Evolutionary conservation across 768 basidiomycete genomes (phyloP).

Genomic region (Suillus cothurnatus): DNA sequence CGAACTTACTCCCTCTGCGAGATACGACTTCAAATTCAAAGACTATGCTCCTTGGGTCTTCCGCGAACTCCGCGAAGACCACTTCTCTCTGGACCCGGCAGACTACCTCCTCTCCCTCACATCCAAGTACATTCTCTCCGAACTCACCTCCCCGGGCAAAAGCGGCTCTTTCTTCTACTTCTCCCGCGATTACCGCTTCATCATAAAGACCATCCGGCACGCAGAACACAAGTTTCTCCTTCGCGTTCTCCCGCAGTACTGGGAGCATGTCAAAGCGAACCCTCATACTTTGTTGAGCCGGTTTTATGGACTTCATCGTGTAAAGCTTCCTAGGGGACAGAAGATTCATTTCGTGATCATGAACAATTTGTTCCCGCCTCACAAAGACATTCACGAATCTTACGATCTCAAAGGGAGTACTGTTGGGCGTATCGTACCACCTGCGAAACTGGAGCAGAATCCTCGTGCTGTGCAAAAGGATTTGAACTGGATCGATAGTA

Average conservation of each 20-base stretch:
- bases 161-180: slow-evolving; percentile 99
- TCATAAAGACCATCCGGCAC: slow-evolving; percentile 98
- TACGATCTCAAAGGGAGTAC: slow-evolving; percentile 97
- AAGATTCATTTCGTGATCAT: slow-evolving; percentile 99
- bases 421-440: slow-evolving; percentile 84
- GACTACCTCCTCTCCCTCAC: slow-evolving; percentile 98
- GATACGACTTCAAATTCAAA: slow-evolving; percentile 99
- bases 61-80: slow-evolving; percentile 90
- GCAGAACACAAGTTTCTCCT: slow-evolving; percentile 94
- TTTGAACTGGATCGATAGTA: slow-evolving; percentile 90
- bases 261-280: slow-evolving; percentile 83
- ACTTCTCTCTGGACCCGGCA: slow-evolving; percentile 94
- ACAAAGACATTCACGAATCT: slow-evolving; percentile 96
- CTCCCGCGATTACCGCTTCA: slow-evolving; percentile 97
- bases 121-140: slow-evolving; percentile 96
- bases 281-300: slow-evolving; percentile 93
- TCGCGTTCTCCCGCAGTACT: slow-evolving; percentile 79
- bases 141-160: slow-evolving; percentile 97
- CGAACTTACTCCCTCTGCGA: slow-evolving; percentile 95
- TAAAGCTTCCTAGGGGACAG: slow-evolving; percentile 88
- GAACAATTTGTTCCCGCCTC: slow-evolving; percentile 99
- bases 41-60: slow-evolving; percentile 99
- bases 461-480: slow-evolving; percentile 93
- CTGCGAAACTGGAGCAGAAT: slow-evolving; percentile 75
- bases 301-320: slow-evolving; percentile 97